These are phyloP conservation scores for Ogataea henricii DNA, from an alignment of 805 yeast species.

Conservation along the genomic window DNA sequence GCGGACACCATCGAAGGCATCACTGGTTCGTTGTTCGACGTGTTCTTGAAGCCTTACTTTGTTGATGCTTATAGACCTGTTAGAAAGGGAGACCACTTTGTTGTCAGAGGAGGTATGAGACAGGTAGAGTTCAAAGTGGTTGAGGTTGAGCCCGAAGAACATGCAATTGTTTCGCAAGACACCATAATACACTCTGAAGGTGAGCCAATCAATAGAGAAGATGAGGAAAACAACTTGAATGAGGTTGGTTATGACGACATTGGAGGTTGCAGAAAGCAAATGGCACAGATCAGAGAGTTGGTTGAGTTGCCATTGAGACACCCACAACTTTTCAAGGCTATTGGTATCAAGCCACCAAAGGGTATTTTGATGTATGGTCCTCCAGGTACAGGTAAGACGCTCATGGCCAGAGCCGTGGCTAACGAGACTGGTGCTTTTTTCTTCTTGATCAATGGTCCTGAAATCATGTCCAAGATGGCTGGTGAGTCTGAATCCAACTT, in stretches of 20 bases:
- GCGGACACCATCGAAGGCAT: constrained; percentile 98
- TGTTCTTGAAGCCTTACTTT: constrained; percentile 94
- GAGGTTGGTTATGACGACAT: constrained; percentile 99
- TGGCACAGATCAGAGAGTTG: constrained; percentile 98
- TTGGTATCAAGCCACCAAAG: constrained; percentile 98
- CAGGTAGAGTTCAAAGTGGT: constrained; percentile 98
- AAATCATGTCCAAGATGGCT: constrained; percentile 99
- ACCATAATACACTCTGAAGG: constrained; percentile 98
- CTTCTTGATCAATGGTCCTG: constrained; percentile 98
- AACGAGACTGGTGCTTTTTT: constrained; percentile 99
- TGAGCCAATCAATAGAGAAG: constrained; percentile 97
- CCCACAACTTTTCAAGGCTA: constrained; percentile 95
- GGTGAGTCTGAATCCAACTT: constrained; percentile 98
- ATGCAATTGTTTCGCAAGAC: constrained; percentile 97
- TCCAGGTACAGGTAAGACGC: constrained; percentile 99
- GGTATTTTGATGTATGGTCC: constrained; percentile 99
- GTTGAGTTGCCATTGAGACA: constrained; percentile 98
- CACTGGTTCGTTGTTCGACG: constrained; percentile 95
- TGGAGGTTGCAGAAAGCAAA: constrained; percentile 98
- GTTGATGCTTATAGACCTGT: constrained; percentile 99
- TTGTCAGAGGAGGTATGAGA: constrained; percentile 98
- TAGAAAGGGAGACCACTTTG: constrained; percentile 93
- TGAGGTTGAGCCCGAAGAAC: constrained; percentile 96
- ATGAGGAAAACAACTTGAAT: constrained; percentile 92
- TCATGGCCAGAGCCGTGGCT: constrained; percentile 99